phyloP scores from a whole-genome alignment of 2,329 filamentous ascomycete genomes.

The Aureobasidium sp. region DNA sequence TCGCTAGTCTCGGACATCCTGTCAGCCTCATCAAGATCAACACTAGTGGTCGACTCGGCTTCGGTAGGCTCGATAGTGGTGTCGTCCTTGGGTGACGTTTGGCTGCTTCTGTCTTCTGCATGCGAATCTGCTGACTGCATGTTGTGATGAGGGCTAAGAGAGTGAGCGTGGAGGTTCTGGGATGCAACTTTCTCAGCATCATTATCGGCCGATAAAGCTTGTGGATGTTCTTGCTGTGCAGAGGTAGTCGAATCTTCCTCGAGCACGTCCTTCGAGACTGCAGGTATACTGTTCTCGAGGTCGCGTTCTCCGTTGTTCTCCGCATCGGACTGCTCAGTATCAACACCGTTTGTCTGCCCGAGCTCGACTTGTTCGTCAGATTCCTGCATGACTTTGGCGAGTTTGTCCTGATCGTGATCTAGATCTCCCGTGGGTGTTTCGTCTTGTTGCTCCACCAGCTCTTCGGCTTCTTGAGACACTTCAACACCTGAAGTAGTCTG shows the following conservation, averaged over 20 bases:
- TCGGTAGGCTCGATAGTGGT: constrained; percentile 18
- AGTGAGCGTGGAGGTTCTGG: not conserved
- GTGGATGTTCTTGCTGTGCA: not conserved
- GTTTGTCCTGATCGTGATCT: not conserved
- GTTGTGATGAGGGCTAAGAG: constrained; percentile 6
- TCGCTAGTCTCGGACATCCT: constrained; percentile 16
- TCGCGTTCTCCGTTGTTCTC: not conserved
- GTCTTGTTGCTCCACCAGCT: constrained; percentile 13
- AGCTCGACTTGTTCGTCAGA: not conserved
- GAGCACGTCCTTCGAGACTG: not conserved
- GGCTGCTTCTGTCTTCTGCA: constrained; percentile 18
- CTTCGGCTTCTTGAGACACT: constrained; percentile 24
- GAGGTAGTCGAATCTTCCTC: not conserved
- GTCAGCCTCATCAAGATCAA: constrained; percentile 17
- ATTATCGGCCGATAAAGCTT: not conserved
- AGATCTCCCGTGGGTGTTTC: constrained; percentile 8
- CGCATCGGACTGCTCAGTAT: not conserved
- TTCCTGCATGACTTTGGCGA: not conserved
- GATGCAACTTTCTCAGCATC: not conserved
- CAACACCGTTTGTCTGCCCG: not conserved
- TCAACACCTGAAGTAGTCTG: constrained; percentile 25
- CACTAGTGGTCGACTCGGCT: constrained; percentile 19
- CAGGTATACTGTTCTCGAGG: not conserved
- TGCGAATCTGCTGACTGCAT: constrained; percentile 15
- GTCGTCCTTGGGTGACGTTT: constrained; percentile 18